Evolutionary conservation across 2,329 filamentous ascomycete species (phyloP), one percentile per base, ranked within the genome.

Genomic region (Microcyclosporella mali): DNA sequence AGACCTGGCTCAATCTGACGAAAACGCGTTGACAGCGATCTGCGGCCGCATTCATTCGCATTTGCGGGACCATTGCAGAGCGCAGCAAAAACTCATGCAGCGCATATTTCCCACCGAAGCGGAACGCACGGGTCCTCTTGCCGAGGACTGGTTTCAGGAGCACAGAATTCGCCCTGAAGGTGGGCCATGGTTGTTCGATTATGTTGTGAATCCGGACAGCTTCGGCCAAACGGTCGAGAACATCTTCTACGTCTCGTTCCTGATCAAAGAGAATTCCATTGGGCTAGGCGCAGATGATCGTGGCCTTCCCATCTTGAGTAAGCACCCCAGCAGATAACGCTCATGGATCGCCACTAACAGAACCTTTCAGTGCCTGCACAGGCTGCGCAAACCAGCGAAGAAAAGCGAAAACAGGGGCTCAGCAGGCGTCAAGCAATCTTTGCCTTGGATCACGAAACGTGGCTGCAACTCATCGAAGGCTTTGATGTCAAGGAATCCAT

Each of bases 191-290:
- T 67, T 95, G 10, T 84, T 95, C 63, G 81, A 84, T 40, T 97
- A 95, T 55, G 86, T 88, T 31, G 77, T 97, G 51, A 95, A 98
- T 56, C 92, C 92, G 0, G 71, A 71, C 30, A 94, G 88, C 1
- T 98, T 97, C 57, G 87, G 87, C 0, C 92, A 98, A 65, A 95
- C 88, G 0, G 82, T 98, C 6, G 92, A 98, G 63, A 98, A 98
- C 57, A 73, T 98, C 56, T 98, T 98, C 65, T 97, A 97, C 62
- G 79, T 95, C 55, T 94, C 87, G 61, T 98, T 98, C 60, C 69
- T 98, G 47, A 88, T 97, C 46, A 81, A 86, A 45, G 92, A 98
- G 66, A 88, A 88, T 9, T 79, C 77, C 46, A 78, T 88, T 4
- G 79, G 79, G 27, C 74, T 98, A n/a, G 72, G 78, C 2, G 76